Evolutionary conservation across 192 early-diverging fungal genomes (phyloP).

Genomic region (Linnemannia schmuckeri): DNA sequence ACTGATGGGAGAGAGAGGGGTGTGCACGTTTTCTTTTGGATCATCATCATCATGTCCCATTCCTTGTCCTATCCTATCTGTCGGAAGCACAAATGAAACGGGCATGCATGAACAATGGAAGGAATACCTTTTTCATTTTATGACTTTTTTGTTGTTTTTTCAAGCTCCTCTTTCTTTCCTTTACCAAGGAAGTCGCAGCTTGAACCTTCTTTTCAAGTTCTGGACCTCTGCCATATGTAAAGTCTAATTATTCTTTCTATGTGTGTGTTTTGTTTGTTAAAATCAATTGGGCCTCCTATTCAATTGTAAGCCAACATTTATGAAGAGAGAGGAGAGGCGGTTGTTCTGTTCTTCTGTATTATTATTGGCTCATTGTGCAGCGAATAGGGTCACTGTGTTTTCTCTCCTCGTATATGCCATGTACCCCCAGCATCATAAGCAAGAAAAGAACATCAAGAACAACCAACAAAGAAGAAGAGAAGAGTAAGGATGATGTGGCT

Average conservation of each 20-base stretch:
- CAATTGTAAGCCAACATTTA: not conserved
- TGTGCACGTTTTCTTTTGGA: not conserved
- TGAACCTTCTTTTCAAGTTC: conserved; percentile 1
- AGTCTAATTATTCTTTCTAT: not conserved
- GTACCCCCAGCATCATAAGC: not conserved
- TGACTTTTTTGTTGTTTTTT: not conserved
- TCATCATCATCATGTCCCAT: not conserved
- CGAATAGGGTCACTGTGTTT: not conserved
- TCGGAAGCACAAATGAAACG: not conserved
- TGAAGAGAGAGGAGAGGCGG: not conserved
- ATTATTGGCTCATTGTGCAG: not conserved
- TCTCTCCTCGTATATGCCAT: not conserved
- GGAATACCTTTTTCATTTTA: not conserved
- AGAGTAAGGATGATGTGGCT: not conserved
- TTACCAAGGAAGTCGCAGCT: not conserved
- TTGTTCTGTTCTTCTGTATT: too few relatives aligned
- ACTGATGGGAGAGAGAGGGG: not conserved
- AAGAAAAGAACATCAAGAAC: not conserved
- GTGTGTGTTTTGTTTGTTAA: not conserved
- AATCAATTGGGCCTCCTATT: not conserved
- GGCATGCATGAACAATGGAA: conserved; percentile 6
- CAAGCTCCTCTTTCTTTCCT: too few relatives aligned
- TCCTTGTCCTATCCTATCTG: not conserved
- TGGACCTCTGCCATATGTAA: not conserved
- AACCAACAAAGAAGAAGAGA: not conserved